Evolutionary conservation across 371 early-diverging fungal genomes (phyloP).

Genomic region (Mucor racemosus): DNA sequence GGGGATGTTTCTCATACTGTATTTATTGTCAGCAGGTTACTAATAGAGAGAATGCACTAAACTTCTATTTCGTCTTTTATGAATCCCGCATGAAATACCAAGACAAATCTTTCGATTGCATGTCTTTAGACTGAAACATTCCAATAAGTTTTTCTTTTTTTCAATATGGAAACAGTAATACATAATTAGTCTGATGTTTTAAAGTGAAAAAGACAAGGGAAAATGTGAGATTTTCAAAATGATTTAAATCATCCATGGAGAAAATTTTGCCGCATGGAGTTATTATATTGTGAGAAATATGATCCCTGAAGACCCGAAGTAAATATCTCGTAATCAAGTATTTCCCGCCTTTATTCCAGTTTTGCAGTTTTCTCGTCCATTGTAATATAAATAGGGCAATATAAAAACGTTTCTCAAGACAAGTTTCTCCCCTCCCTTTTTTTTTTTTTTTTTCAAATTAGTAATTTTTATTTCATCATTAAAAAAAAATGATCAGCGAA

Average conservation of each 20-base stretch:
- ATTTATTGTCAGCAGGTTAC: background rate
- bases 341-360: slow-evolving; percentile 20
- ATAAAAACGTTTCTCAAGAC: background rate
- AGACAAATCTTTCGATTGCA: background rate
- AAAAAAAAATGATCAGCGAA: background rate
- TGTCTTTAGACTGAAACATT: background rate
- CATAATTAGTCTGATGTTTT: background rate
- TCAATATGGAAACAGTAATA: background rate
- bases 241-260: no score
- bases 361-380: slow-evolving; percentile 6
- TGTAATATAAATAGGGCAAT: background rate
- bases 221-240: background rate
- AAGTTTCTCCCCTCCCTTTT: background rate
- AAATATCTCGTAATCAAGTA: slow-evolving; percentile 6
- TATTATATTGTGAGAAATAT: slow-evolving; percentile 5
- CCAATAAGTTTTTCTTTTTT: background rate
- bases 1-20: background rate
- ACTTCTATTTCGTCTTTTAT: background rate
- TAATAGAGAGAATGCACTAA: background rate
- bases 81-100: background rate
- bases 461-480: no score
- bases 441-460: background rate
- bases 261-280: slow-evolving; percentile 1
- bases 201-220: background rate
- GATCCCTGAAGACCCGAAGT: slow-evolving; percentile 5